Evolutionary conservation across 169 alveolate genomes (phyloP).

Genomic region (Plasmodium inui): DNA sequence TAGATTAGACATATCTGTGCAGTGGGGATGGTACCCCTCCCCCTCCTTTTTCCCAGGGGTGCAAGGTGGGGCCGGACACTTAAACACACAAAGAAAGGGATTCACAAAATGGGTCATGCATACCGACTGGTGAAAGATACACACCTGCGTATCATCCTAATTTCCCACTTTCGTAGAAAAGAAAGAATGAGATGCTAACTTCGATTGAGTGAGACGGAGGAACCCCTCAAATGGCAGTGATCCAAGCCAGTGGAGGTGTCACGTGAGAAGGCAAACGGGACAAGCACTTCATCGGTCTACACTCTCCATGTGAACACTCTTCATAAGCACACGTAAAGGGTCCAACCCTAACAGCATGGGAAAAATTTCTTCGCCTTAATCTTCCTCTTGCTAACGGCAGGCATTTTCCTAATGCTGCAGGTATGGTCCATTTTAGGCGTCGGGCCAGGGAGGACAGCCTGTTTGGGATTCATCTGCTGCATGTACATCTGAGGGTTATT

Average conservation of each 20-base stretch:
- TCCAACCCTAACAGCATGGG: constrained; percentile 45
- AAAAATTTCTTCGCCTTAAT: constrained; percentile 61
- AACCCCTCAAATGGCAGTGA: background rate
- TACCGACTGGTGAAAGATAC: background rate
- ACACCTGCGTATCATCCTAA: background rate
- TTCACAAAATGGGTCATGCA: background rate
- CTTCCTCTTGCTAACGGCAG: constrained; percentile 56
- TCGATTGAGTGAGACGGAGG: background rate
- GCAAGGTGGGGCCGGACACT: background rate
- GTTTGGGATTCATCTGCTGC: constrained; percentile 60
- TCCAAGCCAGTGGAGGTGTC: background rate
- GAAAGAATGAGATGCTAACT: background rate
- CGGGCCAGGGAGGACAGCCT: background rate
- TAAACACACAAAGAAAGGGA: background rate
- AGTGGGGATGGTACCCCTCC: background rate
- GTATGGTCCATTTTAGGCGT: constrained; percentile 31
- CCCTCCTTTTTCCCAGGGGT: background rate
- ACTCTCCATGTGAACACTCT: background rate
- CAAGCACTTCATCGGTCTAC: background rate
- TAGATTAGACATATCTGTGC: background rate
- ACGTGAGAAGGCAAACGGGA: background rate
- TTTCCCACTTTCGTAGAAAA: background rate
- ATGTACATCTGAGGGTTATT: constrained; percentile 73
- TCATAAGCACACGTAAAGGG: background rate
- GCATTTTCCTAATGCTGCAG: constrained; percentile 38